Base-by-base conservation (phyloP, 495 filamentous ascomycete species). In the Ascodesmis nigricans region DNA sequence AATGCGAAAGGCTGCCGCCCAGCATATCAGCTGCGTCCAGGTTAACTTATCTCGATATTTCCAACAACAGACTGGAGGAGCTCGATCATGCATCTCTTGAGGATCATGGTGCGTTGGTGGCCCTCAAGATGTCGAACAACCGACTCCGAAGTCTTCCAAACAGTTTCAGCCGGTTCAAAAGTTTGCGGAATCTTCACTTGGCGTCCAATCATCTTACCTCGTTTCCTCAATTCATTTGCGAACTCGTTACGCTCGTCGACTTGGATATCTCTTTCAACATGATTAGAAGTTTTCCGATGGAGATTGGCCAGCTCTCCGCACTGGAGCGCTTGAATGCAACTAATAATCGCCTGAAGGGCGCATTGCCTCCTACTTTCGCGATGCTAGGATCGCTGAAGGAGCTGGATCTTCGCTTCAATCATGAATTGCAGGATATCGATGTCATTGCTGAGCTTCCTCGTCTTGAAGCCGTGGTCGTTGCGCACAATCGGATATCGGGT, bases 251-350 rank as follows among this genome's bases (percentile, higher is more conserved):
- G 21, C 58, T 99, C 18, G 76, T 91, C 21, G 84, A 99, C 49
- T 68, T 99, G 10, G 90, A 99, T 45, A 68, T 99, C 49, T 93
- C 83, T 48, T 99, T 99, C 65, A 99, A 99, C 47, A 65, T 68
- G 9, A 92, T 99, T 32, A 61, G 65, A 25, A 62, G 49, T 39
- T 56, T 95, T 18, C 81, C 81, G 0, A 58, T 67, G 20, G 67
- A 75, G 32, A 73, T 99, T 43, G 80, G 82, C 5, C 65, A 68
- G 33, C 56, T 99, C 36, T 66, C 57, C 8, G 71, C 66, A 20
- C 59, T 99, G 27, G 90, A 95, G 55, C 70, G 82, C 29, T 65
- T 99, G 23, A 83, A 80, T 61, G 81, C 90, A 47, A 93, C 87
- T 0, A 99, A 95, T 57, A 99, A 99, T 52, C 71, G 71, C 32